Evolutionary conservation across 164 flowering plant species (phyloP), one percentile per base, ranked within the genome.

Genomic region (Pachysandra terminalis): DNA sequence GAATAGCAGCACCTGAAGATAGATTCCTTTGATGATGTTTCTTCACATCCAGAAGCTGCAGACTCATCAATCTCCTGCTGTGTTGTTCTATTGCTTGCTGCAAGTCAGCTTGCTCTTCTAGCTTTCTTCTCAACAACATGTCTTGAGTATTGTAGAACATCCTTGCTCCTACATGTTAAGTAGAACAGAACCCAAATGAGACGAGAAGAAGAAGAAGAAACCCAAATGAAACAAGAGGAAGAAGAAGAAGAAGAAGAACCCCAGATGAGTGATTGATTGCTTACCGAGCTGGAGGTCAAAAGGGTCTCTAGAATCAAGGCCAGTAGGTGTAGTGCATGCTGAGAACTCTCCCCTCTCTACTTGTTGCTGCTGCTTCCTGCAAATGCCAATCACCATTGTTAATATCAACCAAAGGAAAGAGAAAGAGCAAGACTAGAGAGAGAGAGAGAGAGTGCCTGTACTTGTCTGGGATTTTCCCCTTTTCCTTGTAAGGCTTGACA

Each of bases 401-500:
- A 15, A 58, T n/a, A 26, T 60, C 40, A 59, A 67, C 53, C 32
- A 22, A 28, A 22, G 19, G 19, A 23, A 32, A 4, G 23, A 32
- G 40, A 2, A 19, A 56, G 57, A 59, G 16, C 55, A 22, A 63
- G 13, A 48, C 25, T 19, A 59, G 61, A 21, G 14, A 17, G 23
- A 37, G 25, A 49, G 19, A 53, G 35, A 56, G 45, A 56, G 59
- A 27, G 59, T 63, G 61, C 68, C 70, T 75, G 71, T 88, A 87
- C 96, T 87, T 95, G 59, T 95, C 97, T 9, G 86, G 83, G 56
- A 90, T 77, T 82, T 91, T 94, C 16, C 97, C 97, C 81, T 95
- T 95, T 80, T 95, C 98, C 86, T 95, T 95, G 83, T 95, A 95
- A 48, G 98, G 98, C 82, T 95, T 95, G 24, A 95, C 97, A 26